phyloP scores from a whole-genome alignment of 2,329 filamentous ascomycete genomes.

The Simplicillium aogashimaense region DNA sequence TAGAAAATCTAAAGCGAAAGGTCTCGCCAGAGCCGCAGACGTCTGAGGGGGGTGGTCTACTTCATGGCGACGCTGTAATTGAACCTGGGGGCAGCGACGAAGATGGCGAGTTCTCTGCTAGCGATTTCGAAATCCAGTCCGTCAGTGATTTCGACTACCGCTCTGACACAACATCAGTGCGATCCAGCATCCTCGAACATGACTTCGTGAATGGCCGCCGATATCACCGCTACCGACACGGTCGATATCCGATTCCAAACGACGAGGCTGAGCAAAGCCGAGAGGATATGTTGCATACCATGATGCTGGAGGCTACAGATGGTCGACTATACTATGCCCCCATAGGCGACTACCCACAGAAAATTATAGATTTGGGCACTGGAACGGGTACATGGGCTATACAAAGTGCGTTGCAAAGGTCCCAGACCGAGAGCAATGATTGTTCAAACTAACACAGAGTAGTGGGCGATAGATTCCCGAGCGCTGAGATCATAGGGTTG shows the following conservation, averaged over 20 bases:
- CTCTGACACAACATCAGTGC: constrained; percentile 19
- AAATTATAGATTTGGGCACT: constrained; percentile 38
- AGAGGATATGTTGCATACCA: constrained; percentile 29
- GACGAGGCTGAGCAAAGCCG: constrained; percentile 28
- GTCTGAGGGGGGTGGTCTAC: constrained; percentile 11
- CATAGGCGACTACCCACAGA: constrained; percentile 28
- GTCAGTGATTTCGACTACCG: constrained; percentile 8
- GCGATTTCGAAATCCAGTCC: constrained; percentile 19
- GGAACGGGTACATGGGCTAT: constrained; percentile 27
- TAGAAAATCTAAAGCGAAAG: too few species aligned
- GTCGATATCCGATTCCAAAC: constrained; percentile 28
- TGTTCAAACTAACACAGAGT: background rate
- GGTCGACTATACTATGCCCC: constrained; percentile 27
- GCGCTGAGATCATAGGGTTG: constrained; percentile 25
- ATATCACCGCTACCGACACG: constrained; percentile 26
- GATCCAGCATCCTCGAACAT: constrained; percentile 7
- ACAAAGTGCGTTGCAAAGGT: constrained; percentile 14
- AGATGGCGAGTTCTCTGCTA: constrained; percentile 23
- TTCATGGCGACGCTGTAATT: constrained; percentile 18
- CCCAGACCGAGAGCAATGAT: background rate
- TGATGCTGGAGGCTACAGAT: constrained; percentile 29
- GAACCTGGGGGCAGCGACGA: constrained; percentile 21
- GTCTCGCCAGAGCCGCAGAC: background rate
- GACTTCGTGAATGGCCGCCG: constrained; percentile 23
- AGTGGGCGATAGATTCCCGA: constrained; percentile 21